Evolutionary conservation across 495 filamentous ascomycete genomes (phyloP), one percentile per base, ranked within the genome.

Genomic region (Rostrohypoxylon terebratum): DNA sequence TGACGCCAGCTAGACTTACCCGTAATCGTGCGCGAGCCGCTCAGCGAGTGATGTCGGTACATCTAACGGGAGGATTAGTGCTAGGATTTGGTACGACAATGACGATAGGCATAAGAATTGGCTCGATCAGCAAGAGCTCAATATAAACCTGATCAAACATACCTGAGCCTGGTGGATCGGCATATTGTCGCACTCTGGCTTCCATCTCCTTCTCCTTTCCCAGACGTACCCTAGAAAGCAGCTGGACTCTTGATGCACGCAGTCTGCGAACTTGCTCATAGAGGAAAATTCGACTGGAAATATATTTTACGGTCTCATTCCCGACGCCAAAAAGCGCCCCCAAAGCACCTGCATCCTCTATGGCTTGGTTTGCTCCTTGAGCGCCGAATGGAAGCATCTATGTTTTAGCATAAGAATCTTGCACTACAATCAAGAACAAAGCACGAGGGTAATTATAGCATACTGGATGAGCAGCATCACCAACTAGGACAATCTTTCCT

Each of bases 381-480:
- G 40, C 67, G 0, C 67, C 67, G 18, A 69, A 69, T 4, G 67
- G 67, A 21, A 69, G 67, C 67, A 69, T 69, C 67, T 69, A 21
- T n/a, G 31, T 21, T 5, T 50, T 1, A 7, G 28, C 11, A 54
- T 59, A 34, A 67, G 53, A 38, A 11, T 31, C 3, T 11, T 28
- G 31, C 14, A 36, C 16, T 47, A 47, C 4, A 21, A 33, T 25
- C 28, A 9, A 10, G 28, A 14, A 53, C n/a, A 2, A n/a, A 33
- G 40, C 4, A 28, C 38, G 16, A 50, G 2, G 4, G 8, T 16
- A 42, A 25, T 16, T 31, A 7, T 44, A 3, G 16, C 67, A 4
- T 28, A 69, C 67, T 4, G 83, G 78, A 75, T 84, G 84, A 20
- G 80, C 83, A 13, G 83, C 83, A 58, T 85, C 81, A 5, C 84